A percentile compares a stretch with the other conserved stretches of the same genome.
phyloP scores from a whole-genome alignment of 805 yeast species.

The Millerago galiae region DNA sequence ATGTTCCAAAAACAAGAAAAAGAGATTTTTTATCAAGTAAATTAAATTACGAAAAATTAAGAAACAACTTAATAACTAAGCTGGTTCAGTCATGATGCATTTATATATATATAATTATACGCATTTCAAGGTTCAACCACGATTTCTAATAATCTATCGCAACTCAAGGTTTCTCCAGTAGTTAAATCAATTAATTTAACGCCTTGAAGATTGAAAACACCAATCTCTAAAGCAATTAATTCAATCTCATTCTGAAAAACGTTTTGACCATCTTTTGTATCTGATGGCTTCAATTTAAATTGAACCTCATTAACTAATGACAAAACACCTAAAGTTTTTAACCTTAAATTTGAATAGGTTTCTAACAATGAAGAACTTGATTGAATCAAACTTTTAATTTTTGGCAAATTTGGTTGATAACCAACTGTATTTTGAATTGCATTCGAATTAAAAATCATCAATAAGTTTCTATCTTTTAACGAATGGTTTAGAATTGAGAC shows the following conservation, averaged over 20 bases:
- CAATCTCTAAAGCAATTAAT: constrained; percentile 56
- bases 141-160: constrained; percentile 65
- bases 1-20: constrained; percentile 25
- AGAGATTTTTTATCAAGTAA: constrained; percentile 21
- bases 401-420: constrained; percentile 20
- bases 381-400: constrained; percentile 17
- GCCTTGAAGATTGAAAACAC: constrained; percentile 59
- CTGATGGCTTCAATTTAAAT: constrained; percentile 48
- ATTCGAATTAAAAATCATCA: constrained; percentile 33
- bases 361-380: constrained; percentile 24
- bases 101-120: neutral
- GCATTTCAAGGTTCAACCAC: constrained; percentile 29
- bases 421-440: constrained; percentile 8
- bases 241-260: constrained; percentile 59
- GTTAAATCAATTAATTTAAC: constrained; percentile 56
- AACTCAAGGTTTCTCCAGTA: constrained; percentile 63
- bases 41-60: constrained; percentile 24
- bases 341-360: constrained; percentile 32
- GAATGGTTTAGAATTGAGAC: constrained; percentile 62
- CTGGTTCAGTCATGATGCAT: constrained; percentile 16
- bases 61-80: constrained; percentile 26
- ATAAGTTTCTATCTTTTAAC: constrained; percentile 40
- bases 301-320: constrained; percentile 60
- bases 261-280: constrained; percentile 24
- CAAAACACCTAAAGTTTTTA: constrained; percentile 49